Evolutionary conservation across 352 stramenopile genomes (phyloP).

Genomic region (Chrysophaeum taylorii): DNA sequence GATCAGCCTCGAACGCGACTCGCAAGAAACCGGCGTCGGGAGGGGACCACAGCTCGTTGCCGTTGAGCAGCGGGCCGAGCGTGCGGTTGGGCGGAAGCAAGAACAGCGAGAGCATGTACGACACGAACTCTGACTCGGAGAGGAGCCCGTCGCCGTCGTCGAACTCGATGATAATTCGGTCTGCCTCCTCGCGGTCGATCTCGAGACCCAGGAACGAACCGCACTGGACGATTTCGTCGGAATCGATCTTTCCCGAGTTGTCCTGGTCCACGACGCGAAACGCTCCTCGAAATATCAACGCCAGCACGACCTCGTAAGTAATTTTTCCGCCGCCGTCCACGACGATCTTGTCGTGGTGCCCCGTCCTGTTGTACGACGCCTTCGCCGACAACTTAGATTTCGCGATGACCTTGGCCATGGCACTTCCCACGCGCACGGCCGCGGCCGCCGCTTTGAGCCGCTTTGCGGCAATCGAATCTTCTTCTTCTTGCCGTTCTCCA

Average conservation of each 20-base stretch:
- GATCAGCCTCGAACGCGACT: slow-evolving; percentile 62
- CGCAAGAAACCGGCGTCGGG: slow-evolving; percentile 50
- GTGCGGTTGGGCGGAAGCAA: neutral
- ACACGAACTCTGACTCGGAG: slow-evolving; percentile 15
- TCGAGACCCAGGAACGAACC: slow-evolving; percentile 11
- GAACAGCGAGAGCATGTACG: neutral
- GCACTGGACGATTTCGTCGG: slow-evolving; percentile 14
- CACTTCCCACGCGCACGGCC: neutral
- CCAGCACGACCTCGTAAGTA: slow-evolving; percentile 12
- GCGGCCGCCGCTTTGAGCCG: no score
- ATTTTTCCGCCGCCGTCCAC: neutral
- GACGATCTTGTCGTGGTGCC: slow-evolving; percentile 2
- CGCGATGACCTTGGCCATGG: neutral
- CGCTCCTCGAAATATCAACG: slow-evolving; percentile 8
- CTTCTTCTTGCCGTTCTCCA: no score
- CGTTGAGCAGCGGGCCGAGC: neutral
- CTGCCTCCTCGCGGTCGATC: neutral
- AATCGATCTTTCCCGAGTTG: slow-evolving; percentile 3
- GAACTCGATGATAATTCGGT: slow-evolving; percentile 16
- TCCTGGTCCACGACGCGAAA: slow-evolving; percentile 20
- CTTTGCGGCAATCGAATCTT: no score
- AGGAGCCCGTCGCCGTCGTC: slow-evolving; percentile 18
- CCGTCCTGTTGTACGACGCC: no score
- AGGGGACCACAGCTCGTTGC: slow-evolving; percentile 24
- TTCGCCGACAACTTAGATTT: no score